phyloP scores from a whole-genome alignment of 2,329 filamentous ascomycete genomes.

The Cryphonectria naterciae region DNA sequence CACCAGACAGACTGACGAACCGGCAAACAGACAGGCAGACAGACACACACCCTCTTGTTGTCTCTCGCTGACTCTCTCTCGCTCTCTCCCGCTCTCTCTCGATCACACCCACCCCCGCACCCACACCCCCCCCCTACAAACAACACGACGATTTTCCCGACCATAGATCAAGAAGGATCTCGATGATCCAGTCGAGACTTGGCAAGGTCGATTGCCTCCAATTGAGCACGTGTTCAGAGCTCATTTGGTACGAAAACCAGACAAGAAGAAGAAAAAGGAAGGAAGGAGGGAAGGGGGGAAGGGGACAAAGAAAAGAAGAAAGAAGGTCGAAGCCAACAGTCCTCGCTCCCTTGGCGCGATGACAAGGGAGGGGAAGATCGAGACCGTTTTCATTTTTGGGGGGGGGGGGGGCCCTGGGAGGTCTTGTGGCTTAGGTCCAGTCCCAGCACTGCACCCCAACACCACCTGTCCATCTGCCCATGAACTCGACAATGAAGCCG shows the following conservation, averaged over 20 bases:
- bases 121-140: too few relatives aligned
- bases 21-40: too few relatives aligned
- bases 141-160: background rate
- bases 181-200: background rate
- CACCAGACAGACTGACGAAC: too few relatives aligned
- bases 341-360: too few relatives aligned
- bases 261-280: background rate
- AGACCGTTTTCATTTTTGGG: too few relatives aligned
- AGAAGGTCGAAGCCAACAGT: too few relatives aligned
- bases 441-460: background rate
- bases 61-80: background rate
- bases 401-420: too few relatives aligned
- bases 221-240: background rate
- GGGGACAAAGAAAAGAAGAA: too few relatives aligned
- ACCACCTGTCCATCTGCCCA: background rate
- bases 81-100: background rate
- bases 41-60: too few relatives aligned
- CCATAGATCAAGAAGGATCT: background rate
- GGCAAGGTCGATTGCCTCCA: background rate
- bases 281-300: too few relatives aligned
- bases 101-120: too few relatives aligned
- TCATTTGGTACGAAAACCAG: background rate
- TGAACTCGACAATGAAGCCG: background rate
- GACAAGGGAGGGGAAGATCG: too few relatives aligned
- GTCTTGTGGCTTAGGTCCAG: background rate